phyloP scores from a whole-genome alignment of 164 flowering plant genomes.

The Tinospora cordifolia region DNA sequence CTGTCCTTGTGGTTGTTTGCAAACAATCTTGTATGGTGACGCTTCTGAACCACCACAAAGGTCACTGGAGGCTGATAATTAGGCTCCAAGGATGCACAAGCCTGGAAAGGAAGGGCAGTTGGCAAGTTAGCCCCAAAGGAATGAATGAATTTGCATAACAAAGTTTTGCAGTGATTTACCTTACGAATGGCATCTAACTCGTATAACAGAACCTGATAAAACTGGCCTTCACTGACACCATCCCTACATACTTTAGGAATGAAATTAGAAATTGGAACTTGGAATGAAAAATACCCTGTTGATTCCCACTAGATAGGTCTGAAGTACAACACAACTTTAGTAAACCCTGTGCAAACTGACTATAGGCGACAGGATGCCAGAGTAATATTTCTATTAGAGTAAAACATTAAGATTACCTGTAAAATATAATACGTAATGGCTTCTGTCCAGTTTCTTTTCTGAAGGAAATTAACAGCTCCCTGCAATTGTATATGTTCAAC shows the following conservation, averaged over 20 bases:
- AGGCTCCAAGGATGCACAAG: conserved; percentile 19
- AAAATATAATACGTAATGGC: conserved; percentile 17
- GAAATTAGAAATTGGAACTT: background rate
- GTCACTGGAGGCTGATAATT: conserved; percentile 22
- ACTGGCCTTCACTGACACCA: conserved; percentile 20
- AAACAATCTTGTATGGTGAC: conserved; percentile 18
- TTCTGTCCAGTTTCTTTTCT: conserved; percentile 18
- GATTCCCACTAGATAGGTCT: background rate
- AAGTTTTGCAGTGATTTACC: background rate
- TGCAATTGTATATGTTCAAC: conserved; percentile 5
- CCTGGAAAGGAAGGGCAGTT: conserved; percentile 3
- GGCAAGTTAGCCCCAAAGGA: background rate
- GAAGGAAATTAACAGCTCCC: conserved; percentile 20
- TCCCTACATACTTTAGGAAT: conserved; percentile 8
- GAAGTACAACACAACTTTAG: no score
- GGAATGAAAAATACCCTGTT: background rate
- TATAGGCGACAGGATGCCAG: background rate
- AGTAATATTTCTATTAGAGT: background rate
- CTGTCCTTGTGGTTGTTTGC: conserved; percentile 18
- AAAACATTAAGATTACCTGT: conserved; percentile 11
- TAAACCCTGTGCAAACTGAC: background rate
- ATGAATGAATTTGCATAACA: background rate
- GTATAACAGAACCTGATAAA: conserved; percentile 16
- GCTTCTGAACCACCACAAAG: conserved; percentile 19
- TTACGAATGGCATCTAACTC: conserved; percentile 20